Evolutionary conservation across 1,284 basidiomycete genomes (phyloP), one percentile per base, ranked within the genome.

Genomic region (Tremellales sp.): DNA sequence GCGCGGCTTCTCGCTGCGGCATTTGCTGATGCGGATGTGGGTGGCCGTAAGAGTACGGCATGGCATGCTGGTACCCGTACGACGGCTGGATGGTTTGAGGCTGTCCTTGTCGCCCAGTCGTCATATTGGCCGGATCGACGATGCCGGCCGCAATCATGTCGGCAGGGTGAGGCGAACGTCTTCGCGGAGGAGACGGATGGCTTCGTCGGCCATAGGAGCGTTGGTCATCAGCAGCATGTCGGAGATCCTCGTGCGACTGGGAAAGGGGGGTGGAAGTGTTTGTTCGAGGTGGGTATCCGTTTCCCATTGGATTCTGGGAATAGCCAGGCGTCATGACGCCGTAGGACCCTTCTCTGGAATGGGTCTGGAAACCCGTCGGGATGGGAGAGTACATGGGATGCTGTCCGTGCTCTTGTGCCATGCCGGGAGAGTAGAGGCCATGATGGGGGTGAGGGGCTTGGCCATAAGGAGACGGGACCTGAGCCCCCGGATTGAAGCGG

Each of bases 331-430:
- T 60, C 24, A 63, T 33, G 5, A 65, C 55, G 24, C 61, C 57
- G 49, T 67, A 68, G 13, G 62, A 62, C 7, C 56, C 57, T 51
- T 71, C 66, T 3, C 68, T 53, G n/a, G 64, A 63, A 51, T 69
- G 65, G 2, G 51, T 49, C 4, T 53, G 54, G 40, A 65, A 66
- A 28, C 53, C 48, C 21, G 54, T 57, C 39, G 60, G 60, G 50
- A 67, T 55, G 3, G 63, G 63, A 26, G 56, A 61, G 55, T 66
- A 66, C 58, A 66, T 61, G 56, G 65, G 61, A 29, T 57, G 54
- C 39, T 55, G 58, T n/a, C 50, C 49, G 48, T 70, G 65, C 40
- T 68, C 66, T 13, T 55, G 48, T 16, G 59, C 60, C 14, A 68
- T 51, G 18, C 58, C 57, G 9, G 58, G 56, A 18, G 65, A 64